Evolutionary conservation across 805 yeast genomes (phyloP), one percentile per base, ranked within the genome.

Genomic region (Zygotorulaspora chibaensis): DNA sequence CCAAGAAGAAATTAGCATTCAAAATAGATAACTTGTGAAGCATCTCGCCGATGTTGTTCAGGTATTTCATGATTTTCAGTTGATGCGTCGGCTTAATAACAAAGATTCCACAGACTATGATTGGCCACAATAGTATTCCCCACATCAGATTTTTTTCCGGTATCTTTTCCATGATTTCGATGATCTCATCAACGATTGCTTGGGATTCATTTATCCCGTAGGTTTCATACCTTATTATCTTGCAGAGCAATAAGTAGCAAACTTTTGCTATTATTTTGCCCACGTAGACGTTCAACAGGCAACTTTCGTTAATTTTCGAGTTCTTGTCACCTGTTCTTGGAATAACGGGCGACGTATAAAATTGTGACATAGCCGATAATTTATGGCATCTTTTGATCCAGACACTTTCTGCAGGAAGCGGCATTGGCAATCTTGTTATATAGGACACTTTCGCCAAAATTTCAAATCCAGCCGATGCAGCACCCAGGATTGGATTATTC

Each of bases 401-500:
- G 1, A 47, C 20, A 25, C 43, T 34, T 20, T 34, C 39, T 3
- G 28, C 43, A 10, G 39, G 38, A 10, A 55, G 47, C 2, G 59
- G 57, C 45, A 55, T 45, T 16, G 43, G 40, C 15, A 38, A 50
- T 20, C 60, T 30, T 16, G 57, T 54, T 10, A 70, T 49, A 57
- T 66, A 69, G 1, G 68, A 60, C 1, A 66, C 61, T 45, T 70
- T 70, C 2, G 70, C 68, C 8, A 63, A 60, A 4, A 65, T 38
- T 44, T 69, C 72, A 47, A 57, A 70, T 0, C 70, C 52, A 10
- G 62, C 68, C 2, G 59, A 51, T 1, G 72, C 63, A 6, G 72
- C 66, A 1, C 75, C 75, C 8, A 68, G 47, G 0, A 70, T 65
- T 0, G 75, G 75, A 46, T 70, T 68, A 45, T 70, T 70, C 72